Evolutionary conservation across 1,284 basidiomycete species (phyloP), one percentile per base, ranked within the genome.

Genomic region (Papiliotrema laurentii): DNA sequence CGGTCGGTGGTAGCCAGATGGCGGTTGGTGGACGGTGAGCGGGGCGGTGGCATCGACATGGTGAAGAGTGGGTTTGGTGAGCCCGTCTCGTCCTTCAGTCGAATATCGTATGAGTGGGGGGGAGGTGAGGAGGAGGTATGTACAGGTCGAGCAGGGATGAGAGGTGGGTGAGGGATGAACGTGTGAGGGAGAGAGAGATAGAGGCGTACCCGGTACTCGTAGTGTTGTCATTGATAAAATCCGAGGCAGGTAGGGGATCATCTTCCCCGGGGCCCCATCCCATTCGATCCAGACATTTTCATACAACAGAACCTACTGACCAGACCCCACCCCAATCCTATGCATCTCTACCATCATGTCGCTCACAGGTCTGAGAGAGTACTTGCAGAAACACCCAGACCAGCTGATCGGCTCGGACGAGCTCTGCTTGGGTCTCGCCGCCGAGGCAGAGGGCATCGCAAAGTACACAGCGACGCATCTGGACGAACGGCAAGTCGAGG

Each of bases 381-480:
- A 39, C 16, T 40, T 54, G 26, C 3, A 16, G 22, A 6, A 16
- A n/a, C 34, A 38, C 14, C 18, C 44, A 31, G 36, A 43, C 14
- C 16, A 22, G 11, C 45, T 53, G 7, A 13, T 58, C 10, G 28
- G 35, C 19, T 56, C 54, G 3, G 58, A 59, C 31, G 49, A 56
- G 27, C 28, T 40, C 0, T 54, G 55, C 25, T n/a, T 53, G n/a
- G 43, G 36, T 1, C 35, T 56, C 10, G 53, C 56, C 10, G 43
- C 49, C 16, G 42, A 44, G 16, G 24, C 50, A 3, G 66, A 66
- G 31, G 36, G 27, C 3, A 48, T 49, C 1, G 66, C 68, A 0
- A 43, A 58, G 36, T 56, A 60, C 48, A 22, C 65, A n/a, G 68
- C 62, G 22, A 53, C 34, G 36, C 40, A 68, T 49, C 50, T 70